Percentiles rank a stretch among this genome's conserved stretches.
Evolutionary conservation across 441 rosid species (phyloP).

Genomic region (Geranium incanum): DNA sequence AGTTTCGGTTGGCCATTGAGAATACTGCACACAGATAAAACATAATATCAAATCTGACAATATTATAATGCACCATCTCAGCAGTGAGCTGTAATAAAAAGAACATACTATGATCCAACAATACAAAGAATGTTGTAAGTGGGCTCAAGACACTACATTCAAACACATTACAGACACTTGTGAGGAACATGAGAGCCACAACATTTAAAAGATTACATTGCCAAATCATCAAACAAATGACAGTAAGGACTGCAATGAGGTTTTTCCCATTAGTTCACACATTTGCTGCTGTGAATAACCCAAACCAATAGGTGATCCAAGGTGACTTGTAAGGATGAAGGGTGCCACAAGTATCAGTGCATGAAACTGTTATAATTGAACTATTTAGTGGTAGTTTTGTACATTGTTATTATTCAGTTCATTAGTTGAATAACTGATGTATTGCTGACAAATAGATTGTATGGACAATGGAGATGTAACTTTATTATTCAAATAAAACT

Average conservation of each 20-base stretch:
- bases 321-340: neutral
- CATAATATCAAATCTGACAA: neutral
- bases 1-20: slow-evolving; percentile 78
- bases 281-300: neutral
- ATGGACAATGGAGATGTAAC: no score
- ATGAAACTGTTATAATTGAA: neutral
- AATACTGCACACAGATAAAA: slow-evolving; percentile 44
- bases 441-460: no score
- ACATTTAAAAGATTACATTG: neutral
- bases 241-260: neutral
- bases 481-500: no score
- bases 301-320: neutral
- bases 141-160: neutral
- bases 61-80: neutral
- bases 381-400: no score
- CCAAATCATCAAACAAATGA: neutral
- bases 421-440: no score
- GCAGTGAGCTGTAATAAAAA: neutral
- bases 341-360: neutral
- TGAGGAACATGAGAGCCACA: neutral
- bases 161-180: neutral
- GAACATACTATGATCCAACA: neutral
- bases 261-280: neutral
- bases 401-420: no score
- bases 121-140: neutral